Evolutionary conservation across 2,329 filamentous ascomycete genomes (phyloP).

Genomic region (Xylaria polymorpha): DNA sequence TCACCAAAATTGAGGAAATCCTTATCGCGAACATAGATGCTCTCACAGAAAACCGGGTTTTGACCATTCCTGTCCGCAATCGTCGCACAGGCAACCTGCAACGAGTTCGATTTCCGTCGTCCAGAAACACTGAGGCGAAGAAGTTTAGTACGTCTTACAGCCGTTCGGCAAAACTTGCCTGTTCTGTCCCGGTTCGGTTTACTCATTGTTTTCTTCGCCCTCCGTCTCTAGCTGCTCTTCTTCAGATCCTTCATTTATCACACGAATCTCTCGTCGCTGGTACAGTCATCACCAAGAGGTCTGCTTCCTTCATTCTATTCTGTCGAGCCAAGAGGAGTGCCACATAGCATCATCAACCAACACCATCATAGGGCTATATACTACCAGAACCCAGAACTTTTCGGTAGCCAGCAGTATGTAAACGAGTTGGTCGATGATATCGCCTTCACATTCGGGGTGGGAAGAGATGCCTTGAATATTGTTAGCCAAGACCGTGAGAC

Average conservation of each 20-base stretch:
- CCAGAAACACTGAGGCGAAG: constrained; percentile 39
- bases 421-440: constrained; percentile 80
- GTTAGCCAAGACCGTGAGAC: constrained; percentile 56
- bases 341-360: constrained; percentile 11
- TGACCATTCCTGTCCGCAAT: constrained; percentile 61
- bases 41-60: constrained; percentile 56
- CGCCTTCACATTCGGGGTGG: constrained; percentile 74
- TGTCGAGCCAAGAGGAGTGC: neutral
- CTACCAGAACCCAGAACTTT: constrained; percentile 80
- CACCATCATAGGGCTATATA: constrained; percentile 75
- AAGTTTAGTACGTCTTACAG: constrained; percentile 47
- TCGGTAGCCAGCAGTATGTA: constrained; percentile 74
- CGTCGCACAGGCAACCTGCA: constrained; percentile 46
- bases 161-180: neutral
- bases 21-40: constrained; percentile 63
- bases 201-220: constrained; percentile 15
- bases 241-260: constrained; percentile 69
- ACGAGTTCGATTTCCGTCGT: constrained; percentile 43
- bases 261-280: constrained; percentile 69
- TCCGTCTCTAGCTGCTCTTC: constrained; percentile 60
- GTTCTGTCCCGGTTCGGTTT: constrained; percentile 1
- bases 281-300: constrained; percentile 72
- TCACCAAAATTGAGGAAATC: constrained; percentile 65
- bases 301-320: constrained; percentile 31
- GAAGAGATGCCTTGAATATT: constrained; percentile 75